Evolutionary conservation across 1,284 basidiomycete genomes (phyloP).

Genomic region (Cryptococcus jaspeensis): DNA sequence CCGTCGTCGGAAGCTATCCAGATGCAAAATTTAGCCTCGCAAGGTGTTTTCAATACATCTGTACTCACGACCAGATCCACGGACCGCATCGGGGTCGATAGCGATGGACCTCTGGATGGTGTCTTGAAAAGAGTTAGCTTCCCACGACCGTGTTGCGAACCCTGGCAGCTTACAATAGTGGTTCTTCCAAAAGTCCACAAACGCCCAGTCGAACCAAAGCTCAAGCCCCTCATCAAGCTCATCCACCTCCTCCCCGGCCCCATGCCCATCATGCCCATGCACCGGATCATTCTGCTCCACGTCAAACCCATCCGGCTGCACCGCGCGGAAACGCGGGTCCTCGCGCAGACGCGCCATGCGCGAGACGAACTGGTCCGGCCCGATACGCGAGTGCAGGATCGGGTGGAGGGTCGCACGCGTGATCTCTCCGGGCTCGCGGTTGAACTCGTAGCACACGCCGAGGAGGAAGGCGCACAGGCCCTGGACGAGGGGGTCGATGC

Average conservation of each 20-base stretch:
- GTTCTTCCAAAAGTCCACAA: conserved; percentile 99
- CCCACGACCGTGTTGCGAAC: background rate
- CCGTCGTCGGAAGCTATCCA: conserved; percentile 61
- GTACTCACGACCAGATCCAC: conserved; percentile 43
- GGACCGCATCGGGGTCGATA: conserved; percentile 54
- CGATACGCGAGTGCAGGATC: conserved; percentile 74
- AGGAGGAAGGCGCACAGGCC: conserved; percentile 89
- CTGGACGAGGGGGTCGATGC: conserved; percentile 82
- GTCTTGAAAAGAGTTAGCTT: conserved; percentile 38
- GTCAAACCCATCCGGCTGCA: conserved; percentile 72
- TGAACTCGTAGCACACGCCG: conserved; percentile 92
- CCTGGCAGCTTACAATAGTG: conserved; percentile 72
- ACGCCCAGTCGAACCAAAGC: conserved; percentile 97
- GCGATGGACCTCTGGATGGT: conserved; percentile 58
- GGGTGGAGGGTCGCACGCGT: conserved; percentile 80
- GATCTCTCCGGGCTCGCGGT: conserved; percentile 87
- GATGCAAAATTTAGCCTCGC: background rate
- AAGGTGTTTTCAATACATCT: too few relatives aligned
- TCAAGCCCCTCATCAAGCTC: conserved; percentile 67
- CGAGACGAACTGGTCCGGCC: conserved; percentile 84
- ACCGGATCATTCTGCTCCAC: conserved; percentile 33
- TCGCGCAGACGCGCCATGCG: conserved; percentile 82
- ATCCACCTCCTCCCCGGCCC: conserved; percentile 33
- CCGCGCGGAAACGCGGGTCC: conserved; percentile 84
- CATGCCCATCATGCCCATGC: conserved; percentile 22